phyloP scores from a whole-genome alignment of 441 rosid genomes.

The Adansonia gregorii region DNA sequence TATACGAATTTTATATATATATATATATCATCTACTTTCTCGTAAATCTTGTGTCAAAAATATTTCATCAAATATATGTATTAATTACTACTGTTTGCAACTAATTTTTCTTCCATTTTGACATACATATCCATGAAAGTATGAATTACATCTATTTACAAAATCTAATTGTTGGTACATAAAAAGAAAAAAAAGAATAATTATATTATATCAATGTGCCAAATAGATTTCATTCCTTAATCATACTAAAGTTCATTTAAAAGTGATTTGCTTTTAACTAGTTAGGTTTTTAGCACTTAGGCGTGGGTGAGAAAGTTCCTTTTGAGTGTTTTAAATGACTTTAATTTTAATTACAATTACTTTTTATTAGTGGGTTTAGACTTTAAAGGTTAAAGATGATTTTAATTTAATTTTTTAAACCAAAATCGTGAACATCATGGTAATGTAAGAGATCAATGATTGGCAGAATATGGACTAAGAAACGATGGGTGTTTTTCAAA shows the following conservation, averaged over 20 bases:
- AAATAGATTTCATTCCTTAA: neutral
- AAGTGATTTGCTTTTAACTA: neutral
- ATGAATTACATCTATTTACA: too few relatives aligned
- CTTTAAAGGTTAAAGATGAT: neutral
- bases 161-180: too few relatives aligned
- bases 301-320: neutral
- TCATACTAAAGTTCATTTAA: too few relatives aligned
- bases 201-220: neutral
- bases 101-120: neutral
- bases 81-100: neutral
- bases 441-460: neutral
- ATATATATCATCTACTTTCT: too few relatives aligned
- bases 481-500: neutral
- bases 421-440: neutral
- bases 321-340: neutral
- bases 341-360: neutral
- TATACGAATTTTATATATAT: too few relatives aligned
- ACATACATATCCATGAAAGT: neutral
- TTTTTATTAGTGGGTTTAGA: conserved; percentile 12
- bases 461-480: neutral
- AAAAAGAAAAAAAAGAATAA: too few relatives aligned
- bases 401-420: neutral
- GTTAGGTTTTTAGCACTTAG: neutral
- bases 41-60: neutral
- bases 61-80: neutral